Conservation (phyloP, 2,329 filamentous ascomycete genomes). For the Fonsecaea pedrosoi region DNA sequence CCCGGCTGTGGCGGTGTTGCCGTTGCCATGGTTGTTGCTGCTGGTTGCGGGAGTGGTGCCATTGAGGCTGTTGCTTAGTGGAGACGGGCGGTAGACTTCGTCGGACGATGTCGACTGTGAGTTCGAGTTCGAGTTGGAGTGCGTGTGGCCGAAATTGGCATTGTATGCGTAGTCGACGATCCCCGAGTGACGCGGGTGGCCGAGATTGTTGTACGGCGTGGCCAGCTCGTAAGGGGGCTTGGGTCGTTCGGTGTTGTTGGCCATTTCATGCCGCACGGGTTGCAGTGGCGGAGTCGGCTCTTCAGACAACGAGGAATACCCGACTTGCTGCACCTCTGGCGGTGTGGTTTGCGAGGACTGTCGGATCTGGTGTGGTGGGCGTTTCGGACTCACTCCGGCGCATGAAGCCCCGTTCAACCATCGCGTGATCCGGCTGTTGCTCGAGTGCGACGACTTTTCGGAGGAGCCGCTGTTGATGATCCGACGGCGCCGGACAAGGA, state of each 20-base stretch:
- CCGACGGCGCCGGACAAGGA: constrained; percentile 58
- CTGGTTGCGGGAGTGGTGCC: background rate
- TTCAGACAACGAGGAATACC: constrained; percentile 11
- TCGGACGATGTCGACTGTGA: constrained; percentile 23
- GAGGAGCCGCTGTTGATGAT: constrained; percentile 35
- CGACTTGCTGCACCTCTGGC: constrained; percentile 27
- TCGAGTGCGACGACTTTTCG: constrained; percentile 31
- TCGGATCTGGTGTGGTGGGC: constrained; percentile 13
- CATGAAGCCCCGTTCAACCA: constrained; percentile 35
- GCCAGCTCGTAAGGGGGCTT: constrained; percentile 37
- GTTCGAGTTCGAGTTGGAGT: constrained; percentile 22
- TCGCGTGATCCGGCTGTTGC: constrained; percentile 30
- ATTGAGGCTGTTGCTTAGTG: constrained; percentile 12
- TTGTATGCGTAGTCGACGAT: constrained; percentile 36
- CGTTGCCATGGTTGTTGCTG: background rate
- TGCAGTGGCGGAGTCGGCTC: constrained; percentile 27
- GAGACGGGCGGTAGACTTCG: constrained; percentile 9
- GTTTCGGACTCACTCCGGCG: constrained; percentile 11
- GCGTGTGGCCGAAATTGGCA: constrained; percentile 32
- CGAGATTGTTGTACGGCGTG: constrained; percentile 34
- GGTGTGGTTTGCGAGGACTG: constrained; percentile 17
- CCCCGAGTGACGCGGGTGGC: constrained; percentile 31
- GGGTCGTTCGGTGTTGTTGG: constrained; percentile 33
- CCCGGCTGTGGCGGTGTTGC: background rate
- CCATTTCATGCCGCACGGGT: constrained; percentile 35